Base-by-base conservation (phyloP, 768 basidiomycete genomes). In the Rhizopogon sp. region DNA sequence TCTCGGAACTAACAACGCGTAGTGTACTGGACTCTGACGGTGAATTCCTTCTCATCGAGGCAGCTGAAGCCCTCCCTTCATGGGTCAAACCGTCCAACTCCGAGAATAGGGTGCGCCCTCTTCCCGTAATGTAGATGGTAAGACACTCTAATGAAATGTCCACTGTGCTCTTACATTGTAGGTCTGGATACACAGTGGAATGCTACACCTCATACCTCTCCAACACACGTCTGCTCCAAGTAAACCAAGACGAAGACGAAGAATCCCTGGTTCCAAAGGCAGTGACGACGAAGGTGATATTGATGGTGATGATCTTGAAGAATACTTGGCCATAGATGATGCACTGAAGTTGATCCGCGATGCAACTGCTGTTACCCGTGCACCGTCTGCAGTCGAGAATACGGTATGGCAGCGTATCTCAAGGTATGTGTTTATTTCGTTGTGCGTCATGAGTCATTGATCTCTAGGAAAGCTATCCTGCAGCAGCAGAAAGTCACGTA, bases 31-130 rank as follows among this genome's bases (percentile, higher is more conserved):
- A 99, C 73, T 87, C 88, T 5, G 96, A 98, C 69, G 97, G 97
- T 28, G 92, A 98, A 62, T 98, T 98, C 66, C 72, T 98, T 43
- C 78, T 99, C 54, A 98, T 98, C 57, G 97, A 99, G 72, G 96
- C 93, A 3, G 97, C 97, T 20, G 89, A 97, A 50, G 79, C 76
- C 29, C 74, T 99, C 13, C 96, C 96, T 14, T 72, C 77, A 5
- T 98, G 96, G 97, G 85, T 97, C 44, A 88, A 87, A 29, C 97
- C 96, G 13, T 77, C 85, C 35, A 98, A 96, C 68, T 85, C 93
- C 47, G 85, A 87, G 69, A 96, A 98, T 73, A 85, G 97, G 77
- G 94, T 95, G 74, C 74, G 90, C 77, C 62, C 61, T 54, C 58
- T 59, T 69, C 53, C 64, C 60, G 58, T 62, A 28, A 60, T 17